phyloP scores from a whole-genome alignment of 108 stramenopile species.

The Skeletonema potamos region DNA sequence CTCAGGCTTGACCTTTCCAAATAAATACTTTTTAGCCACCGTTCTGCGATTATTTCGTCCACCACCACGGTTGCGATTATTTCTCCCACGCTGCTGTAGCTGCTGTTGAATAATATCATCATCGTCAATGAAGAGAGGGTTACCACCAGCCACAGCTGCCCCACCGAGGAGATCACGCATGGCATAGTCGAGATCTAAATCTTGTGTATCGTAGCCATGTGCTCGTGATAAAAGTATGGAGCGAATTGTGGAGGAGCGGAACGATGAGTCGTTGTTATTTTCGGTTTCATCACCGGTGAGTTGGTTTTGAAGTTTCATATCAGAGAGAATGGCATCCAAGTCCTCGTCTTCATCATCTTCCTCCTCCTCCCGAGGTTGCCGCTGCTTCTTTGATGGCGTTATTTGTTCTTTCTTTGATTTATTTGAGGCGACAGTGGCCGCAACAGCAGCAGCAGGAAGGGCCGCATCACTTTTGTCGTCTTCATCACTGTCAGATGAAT shows the following conservation, averaged over 20 bases:
- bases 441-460: constrained; percentile 3
- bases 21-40: constrained; percentile 46
- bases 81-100: constrained; percentile 6
- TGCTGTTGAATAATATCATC: neutral
- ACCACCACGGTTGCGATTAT: neutral
- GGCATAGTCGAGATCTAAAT: constrained; percentile 63
- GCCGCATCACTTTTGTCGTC: neutral
- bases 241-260: constrained; percentile 7
- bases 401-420: constrained; percentile 1
- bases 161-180: constrained; percentile 57
- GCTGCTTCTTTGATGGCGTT: neutral
- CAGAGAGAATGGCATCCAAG: constrained; percentile 43
- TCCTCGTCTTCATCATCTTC: constrained; percentile 48
- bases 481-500: constrained; percentile 9
- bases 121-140: neutral
- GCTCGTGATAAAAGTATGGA: constrained; percentile 11
- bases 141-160: neutral
- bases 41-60: constrained; percentile 15
- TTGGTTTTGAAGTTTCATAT: constrained; percentile 10
- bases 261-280: neutral
- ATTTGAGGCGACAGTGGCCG: neutral
- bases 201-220: constrained; percentile 43
- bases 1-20: constrained; percentile 59
- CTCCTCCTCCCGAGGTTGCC: neutral
- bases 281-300: neutral